Evolutionary conservation across 1,284 basidiomycete species (phyloP).

Genomic region (Rhodofomes roseus): DNA sequence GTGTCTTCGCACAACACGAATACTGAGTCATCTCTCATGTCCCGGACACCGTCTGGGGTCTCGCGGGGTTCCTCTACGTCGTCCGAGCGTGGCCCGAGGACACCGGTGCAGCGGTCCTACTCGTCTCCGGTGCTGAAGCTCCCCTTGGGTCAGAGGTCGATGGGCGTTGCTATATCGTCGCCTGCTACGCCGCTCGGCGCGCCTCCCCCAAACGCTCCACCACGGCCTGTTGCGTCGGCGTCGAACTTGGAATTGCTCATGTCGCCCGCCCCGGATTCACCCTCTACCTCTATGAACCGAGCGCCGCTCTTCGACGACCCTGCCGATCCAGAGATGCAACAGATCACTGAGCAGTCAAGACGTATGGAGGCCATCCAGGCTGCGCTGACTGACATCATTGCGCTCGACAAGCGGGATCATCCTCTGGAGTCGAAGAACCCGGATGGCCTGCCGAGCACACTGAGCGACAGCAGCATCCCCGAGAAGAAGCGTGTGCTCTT

Average conservation of each 20-base stretch:
- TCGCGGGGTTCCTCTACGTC: neutral
- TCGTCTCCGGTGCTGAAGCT: constrained; percentile 31
- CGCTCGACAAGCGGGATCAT: constrained; percentile 55
- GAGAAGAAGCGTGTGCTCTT: constrained; percentile 17
- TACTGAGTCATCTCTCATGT: neutral
- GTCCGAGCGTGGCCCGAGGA: constrained; percentile 2
- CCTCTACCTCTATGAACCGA: constrained; percentile 46
- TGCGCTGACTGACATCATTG: constrained; percentile 91
- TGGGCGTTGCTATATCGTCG: neutral
- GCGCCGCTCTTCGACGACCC: constrained; percentile 80
- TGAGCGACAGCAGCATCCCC: constrained; percentile 5
- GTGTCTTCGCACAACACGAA: constrained; percentile 1
- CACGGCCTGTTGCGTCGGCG: constrained; percentile 33
- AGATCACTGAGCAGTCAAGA: constrained; percentile 56
- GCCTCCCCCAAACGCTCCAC: constrained; percentile 13
- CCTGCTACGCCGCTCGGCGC: neutral
- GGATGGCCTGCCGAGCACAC: constrained; percentile 16
- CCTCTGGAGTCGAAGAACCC: constrained; percentile 10
- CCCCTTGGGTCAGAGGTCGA: constrained; percentile 29
- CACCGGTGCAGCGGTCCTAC: constrained; percentile 32
- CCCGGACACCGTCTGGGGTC: constrained; percentile 8
- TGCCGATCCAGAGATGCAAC: constrained; percentile 53
- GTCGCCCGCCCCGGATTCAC: constrained; percentile 55
- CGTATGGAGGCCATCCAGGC: constrained; percentile 93
- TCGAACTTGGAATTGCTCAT: constrained; percentile 74